These are phyloP conservation scores for Clonostachys sp. DNA, from an alignment of 2,329 filamentous ascomycete species.

Conservation along the genomic window DNA sequence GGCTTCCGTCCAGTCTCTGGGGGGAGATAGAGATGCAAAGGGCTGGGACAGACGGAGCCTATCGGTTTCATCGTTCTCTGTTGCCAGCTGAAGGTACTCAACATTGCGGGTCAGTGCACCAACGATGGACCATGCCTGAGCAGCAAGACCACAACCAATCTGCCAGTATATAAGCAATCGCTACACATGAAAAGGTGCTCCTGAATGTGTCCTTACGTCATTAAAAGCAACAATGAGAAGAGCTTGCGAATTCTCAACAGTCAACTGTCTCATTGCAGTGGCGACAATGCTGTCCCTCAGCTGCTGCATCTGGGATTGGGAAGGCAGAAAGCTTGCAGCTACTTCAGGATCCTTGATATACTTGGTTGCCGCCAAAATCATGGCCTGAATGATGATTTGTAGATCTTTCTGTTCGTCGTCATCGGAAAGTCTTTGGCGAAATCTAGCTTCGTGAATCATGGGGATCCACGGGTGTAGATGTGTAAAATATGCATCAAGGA, in stretches of 20 bases:
- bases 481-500: constrained; percentile 22
- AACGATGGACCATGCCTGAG: constrained; percentile 18
- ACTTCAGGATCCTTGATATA: constrained; percentile 13
- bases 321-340: constrained; percentile 6
- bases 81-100: constrained; percentile 19
- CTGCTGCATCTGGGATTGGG: neutral
- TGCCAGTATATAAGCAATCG: constrained; percentile 1
- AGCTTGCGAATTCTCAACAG: constrained; percentile 28
- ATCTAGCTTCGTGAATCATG: constrained; percentile 23
- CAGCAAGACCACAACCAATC: constrained; percentile 18
- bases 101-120: constrained; percentile 20
- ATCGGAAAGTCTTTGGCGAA: constrained; percentile 15
- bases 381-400: constrained; percentile 26
- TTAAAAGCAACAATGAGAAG: constrained; percentile 29
- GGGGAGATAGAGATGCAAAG: constrained; percentile 16
- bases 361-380: constrained; percentile 17
- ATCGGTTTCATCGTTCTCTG: constrained; percentile 10
- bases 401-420: constrained; percentile 14
- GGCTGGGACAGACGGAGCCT: constrained; percentile 11
- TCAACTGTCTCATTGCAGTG: constrained; percentile 21
- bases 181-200: neutral
- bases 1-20: constrained; percentile 21
- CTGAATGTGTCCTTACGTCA: constrained; percentile 15
- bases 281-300: constrained; percentile 17
- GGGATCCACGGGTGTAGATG: constrained; percentile 33